Conservation (phyloP, 306 rosid genomes). For the Fagus crenata region DNA sequence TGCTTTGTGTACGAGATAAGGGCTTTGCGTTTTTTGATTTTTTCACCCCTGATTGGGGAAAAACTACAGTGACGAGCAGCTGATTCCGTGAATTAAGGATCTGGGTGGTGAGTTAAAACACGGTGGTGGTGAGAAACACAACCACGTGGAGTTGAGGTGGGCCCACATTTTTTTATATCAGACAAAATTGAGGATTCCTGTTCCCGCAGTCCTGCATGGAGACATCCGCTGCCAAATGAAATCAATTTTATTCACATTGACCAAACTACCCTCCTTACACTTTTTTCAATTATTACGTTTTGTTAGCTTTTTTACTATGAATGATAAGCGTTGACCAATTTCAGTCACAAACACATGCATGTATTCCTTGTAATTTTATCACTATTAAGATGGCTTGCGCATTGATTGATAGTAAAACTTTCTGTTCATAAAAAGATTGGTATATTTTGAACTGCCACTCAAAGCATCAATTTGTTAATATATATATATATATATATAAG, state of each 20-base stretch:
- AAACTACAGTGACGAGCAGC: background rate
- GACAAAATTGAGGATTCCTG: background rate
- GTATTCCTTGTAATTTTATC: no score
- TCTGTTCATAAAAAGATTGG: no score
- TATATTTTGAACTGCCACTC: no score
- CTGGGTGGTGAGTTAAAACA: background rate
- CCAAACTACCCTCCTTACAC: slow-evolving; percentile 26
- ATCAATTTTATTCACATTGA: background rate
- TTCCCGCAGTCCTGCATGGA: slow-evolving; percentile 26
- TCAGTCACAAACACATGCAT: no score
- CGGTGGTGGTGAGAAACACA: slow-evolving; percentile 25
- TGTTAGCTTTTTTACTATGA: no score
- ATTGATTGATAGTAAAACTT: no score
- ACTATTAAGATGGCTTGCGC: no score
- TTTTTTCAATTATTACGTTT: background rate
- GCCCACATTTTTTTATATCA: slow-evolving; percentile 11
- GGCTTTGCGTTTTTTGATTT: no score
- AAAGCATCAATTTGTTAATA: no score
- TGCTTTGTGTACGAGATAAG: background rate
- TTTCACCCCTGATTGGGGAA: slow-evolving; percentile 1
- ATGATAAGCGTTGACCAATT: no score
- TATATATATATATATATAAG: no score
- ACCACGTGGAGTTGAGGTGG: slow-evolving; percentile 44
- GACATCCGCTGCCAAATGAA: slow-evolving; percentile 32
- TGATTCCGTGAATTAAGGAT: slow-evolving; percentile 33